Evolutionary conservation across 148 eudicot species (phyloP).

Genomic region (Silene latifolia): DNA sequence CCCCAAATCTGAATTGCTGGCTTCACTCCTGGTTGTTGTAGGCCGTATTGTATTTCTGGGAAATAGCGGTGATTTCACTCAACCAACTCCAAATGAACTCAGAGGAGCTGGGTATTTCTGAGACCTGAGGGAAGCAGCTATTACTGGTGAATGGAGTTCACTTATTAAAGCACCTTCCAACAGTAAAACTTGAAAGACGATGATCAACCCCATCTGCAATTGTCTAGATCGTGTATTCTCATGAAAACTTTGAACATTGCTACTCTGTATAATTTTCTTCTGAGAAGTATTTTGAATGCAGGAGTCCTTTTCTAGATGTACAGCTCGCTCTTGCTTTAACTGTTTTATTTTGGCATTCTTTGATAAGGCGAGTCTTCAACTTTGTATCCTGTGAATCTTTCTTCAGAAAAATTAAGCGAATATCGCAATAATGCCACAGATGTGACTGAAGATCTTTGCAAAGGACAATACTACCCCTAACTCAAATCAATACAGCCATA

Average conservation of each 20-base stretch:
- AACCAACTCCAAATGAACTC: constrained; percentile 31
- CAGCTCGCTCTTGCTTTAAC: neutral
- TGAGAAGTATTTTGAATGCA: no score
- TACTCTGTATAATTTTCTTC: neutral
- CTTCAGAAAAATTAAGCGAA: no score
- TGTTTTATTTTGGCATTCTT: neutral
- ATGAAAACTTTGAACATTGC: neutral
- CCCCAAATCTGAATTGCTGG: no score
- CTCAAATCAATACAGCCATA: no score
- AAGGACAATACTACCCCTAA: no score
- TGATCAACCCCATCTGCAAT: neutral
- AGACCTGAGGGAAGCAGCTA: constrained; percentile 11
- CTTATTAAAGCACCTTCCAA: neutral
- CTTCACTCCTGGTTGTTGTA: constrained; percentile 24
- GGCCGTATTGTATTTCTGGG: constrained; percentile 62
- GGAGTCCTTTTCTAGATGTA: neutral
- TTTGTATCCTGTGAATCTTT: neutral
- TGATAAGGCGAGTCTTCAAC: neutral
- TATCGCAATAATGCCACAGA: no score
- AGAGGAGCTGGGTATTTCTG: constrained; percentile 60
- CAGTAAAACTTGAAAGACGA: neutral
- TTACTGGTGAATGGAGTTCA: neutral
- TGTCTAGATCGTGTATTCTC: neutral
- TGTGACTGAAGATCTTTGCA: no score
- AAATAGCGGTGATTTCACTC: constrained; percentile 34